Percentiles rank a stretch among this genome's conserved stretches.
phyloP scores from a whole-genome alignment of 2,329 filamentous ascomycete genomes.

The Gaeumannomyces tritici region DNA sequence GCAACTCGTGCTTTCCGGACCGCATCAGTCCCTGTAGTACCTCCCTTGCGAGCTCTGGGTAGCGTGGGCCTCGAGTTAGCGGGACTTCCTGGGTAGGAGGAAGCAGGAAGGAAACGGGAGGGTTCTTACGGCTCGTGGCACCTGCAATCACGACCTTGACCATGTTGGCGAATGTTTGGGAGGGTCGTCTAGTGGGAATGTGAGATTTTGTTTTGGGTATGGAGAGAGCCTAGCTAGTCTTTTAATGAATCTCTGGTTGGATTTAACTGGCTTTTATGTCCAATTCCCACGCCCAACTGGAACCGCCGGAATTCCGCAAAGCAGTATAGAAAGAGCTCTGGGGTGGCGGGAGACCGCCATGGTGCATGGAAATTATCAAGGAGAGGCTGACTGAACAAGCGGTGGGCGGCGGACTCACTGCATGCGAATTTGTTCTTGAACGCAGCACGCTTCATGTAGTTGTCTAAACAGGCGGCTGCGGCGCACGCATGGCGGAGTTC shows the following conservation, averaged over 20 bases:
- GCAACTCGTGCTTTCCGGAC: slow-evolving; percentile 5
- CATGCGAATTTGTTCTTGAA: no score
- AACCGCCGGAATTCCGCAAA: no score
- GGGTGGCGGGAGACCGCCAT: background rate
- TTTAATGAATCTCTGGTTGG: background rate
- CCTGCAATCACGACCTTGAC: slow-evolving; percentile 8
- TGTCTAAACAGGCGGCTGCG: no score
- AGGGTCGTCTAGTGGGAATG: no score
- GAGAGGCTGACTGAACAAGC: no score
- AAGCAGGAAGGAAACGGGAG: background rate
- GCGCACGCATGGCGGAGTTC: no score
- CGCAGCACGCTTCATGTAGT: no score
- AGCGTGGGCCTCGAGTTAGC: no score
- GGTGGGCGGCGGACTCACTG: no score
- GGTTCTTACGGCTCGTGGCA: slow-evolving; percentile 6
- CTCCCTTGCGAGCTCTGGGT: slow-evolving; percentile 8
- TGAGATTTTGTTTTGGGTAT: no score
- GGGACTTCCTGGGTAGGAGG: background rate
- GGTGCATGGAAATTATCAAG: background rate
- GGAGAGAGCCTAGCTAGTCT: no score
- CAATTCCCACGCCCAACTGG: no score
- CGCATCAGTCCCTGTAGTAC: slow-evolving; percentile 5
- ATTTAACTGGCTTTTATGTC: background rate
- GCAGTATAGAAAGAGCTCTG: background rate
- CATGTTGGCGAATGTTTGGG: slow-evolving; percentile 1